Base-by-base conservation (phyloP, 371 early-diverging fungal species). In the Mortierella sp. region DNA sequence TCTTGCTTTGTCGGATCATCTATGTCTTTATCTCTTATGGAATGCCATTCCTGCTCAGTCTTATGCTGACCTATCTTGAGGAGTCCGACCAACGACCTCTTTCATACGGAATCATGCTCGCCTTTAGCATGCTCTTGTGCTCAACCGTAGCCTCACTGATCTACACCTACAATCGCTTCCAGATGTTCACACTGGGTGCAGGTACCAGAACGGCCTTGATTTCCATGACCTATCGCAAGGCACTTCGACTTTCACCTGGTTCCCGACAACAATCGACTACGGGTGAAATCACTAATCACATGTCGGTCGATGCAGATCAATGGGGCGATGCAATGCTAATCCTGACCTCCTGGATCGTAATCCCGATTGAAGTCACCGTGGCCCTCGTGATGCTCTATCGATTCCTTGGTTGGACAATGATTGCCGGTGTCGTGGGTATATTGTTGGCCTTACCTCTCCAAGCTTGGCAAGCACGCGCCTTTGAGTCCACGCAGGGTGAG, bases 141-240 rank as follows among this genome's bases (percentile, higher is more conserved):
- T 52, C 70, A 5, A 29, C 70, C 15, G 7, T 65, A 0, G 63
- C 60, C 12, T 55, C 75, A n/a, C 60, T 74, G 14, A 57, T 75
- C 28, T 57, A 62, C 50, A 66, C 70, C 56, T 75, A 75, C 53
- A 74, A 74, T 30, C 75, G 75, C 4, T 74, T 61, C 44, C 75
- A 53, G 46, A 69, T 74, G 69, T 48, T 74, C 21, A 7, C 51
- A 29, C 25, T 74, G 51, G 66, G 70, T 25, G 63, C 61, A 25
- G 52, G 52, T 2, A 62, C 58, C 21, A 61, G 70, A 16, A 30
- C 70, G 0, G 62, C 63, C 1, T 48, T 75, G 19, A 66, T 70
- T 19, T 56, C 75, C 26, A 75, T 75, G 75, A 57, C 70, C 47
- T 75, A 70, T 28, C 66, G 75, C 16, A 75, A 75, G 25, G 44